Conservation (phyloP, 2,329 filamentous ascomycete species). For the Colletotrichum tropicicola region DNA sequence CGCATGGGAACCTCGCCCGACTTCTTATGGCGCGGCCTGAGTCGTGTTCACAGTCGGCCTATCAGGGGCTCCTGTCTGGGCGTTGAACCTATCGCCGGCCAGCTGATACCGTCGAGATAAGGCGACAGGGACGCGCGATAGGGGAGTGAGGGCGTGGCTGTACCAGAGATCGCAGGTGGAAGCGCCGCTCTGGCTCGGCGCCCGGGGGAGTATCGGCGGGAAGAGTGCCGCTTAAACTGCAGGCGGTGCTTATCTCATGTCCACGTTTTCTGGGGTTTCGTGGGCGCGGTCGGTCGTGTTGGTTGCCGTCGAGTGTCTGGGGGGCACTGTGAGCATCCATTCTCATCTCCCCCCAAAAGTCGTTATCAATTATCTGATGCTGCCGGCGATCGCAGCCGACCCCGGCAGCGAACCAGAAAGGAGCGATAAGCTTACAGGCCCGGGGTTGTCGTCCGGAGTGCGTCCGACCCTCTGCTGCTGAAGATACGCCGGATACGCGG, state of each 20-base stretch:
- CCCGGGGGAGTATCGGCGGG: background rate
- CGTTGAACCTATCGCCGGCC: background rate
- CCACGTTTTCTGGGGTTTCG: no score
- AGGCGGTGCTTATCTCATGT: conserved; percentile 4
- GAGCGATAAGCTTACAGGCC: conserved; percentile 22
- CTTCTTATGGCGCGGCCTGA: background rate
- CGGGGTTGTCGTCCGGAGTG: conserved; percentile 10
- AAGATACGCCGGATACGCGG: conserved; percentile 1
- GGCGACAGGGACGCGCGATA: background rate
- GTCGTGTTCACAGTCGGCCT: background rate
- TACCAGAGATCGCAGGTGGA: no score
- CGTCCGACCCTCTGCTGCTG: background rate
- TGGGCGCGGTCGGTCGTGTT: no score
- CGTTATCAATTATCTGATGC: conserved; percentile 17
- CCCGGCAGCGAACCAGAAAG: conserved; percentile 1
- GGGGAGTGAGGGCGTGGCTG: background rate
- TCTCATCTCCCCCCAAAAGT: background rate
- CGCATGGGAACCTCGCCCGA: background rate
- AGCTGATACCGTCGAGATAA: conserved; percentile 19
- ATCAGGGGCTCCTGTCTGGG: background rate
- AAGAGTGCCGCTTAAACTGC: background rate
- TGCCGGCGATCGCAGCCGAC: background rate
- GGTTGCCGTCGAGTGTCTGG: no score
- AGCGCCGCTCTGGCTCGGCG: no score
- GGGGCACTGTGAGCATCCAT: conserved; percentile 11